Conservation (phyloP, 2,329 filamentous ascomycete genomes). For the Xylariaceae sp. region DNA sequence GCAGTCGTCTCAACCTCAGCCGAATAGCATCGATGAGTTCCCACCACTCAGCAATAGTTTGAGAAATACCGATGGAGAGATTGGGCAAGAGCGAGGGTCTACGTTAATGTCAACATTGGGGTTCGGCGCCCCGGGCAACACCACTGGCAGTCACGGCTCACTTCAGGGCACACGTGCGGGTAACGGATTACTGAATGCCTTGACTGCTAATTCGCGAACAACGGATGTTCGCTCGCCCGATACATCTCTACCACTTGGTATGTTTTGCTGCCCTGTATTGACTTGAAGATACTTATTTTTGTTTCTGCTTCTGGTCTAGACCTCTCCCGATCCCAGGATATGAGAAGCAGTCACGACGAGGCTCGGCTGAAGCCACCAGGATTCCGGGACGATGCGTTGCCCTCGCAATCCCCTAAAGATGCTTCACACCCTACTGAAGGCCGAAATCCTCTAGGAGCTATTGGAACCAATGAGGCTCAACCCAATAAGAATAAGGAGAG, state of each 20-base stretch:
- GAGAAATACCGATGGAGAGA: slow-evolving; percentile 53
- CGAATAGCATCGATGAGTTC: slow-evolving; percentile 55
- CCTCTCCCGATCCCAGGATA: slow-evolving; percentile 43
- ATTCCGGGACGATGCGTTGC: slow-evolving; percentile 43
- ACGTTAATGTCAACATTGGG: slow-evolving; percentile 52
- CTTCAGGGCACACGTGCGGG: slow-evolving; percentile 45
- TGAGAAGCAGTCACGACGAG: slow-evolving; percentile 43
- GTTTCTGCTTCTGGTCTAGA: slow-evolving; percentile 26
- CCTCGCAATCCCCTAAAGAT: slow-evolving; percentile 37
- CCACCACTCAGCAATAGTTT: slow-evolving; percentile 51
- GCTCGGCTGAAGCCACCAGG: slow-evolving; percentile 42
- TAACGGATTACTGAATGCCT: slow-evolving; percentile 60
- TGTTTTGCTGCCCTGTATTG: slow-evolving; percentile 4
- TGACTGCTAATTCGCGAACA: slow-evolving; percentile 55
- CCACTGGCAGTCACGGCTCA: slow-evolving; percentile 32
- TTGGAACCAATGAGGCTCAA: slow-evolving; percentile 42
- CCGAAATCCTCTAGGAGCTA: slow-evolving; percentile 43
- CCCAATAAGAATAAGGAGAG: slow-evolving; percentile 42
- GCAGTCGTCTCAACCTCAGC: slow-evolving; percentile 45
- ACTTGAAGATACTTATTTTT: slow-evolving; percentile 18
- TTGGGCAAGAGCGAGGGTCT: slow-evolving; percentile 51
- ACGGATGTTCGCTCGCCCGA: slow-evolving; percentile 49
- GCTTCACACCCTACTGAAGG: slow-evolving; percentile 33
- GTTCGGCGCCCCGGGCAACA: slow-evolving; percentile 47
- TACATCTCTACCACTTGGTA: slow-evolving; percentile 39